Evolutionary conservation across 1,139 yeast genomes (phyloP).

Genomic region (Kodamaea plutei): DNA sequence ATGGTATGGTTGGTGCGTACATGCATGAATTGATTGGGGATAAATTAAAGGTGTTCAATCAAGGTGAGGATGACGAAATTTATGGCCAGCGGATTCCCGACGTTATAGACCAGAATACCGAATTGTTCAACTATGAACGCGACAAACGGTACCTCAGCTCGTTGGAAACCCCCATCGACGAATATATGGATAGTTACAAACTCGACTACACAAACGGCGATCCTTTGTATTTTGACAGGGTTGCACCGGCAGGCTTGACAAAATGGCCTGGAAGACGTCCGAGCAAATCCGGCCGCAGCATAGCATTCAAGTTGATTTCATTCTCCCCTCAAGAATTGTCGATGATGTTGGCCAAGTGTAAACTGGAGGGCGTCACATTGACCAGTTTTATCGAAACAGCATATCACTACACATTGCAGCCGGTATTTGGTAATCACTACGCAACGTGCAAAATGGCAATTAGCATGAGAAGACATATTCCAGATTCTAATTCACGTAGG

Average conservation of each 20-base stretch:
- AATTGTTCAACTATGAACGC: slow-evolving; percentile 4
- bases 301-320: slow-evolving; percentile 31
- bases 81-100: too few relatives aligned
- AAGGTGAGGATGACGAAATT: neutral
- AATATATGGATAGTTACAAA: slow-evolving; percentile 13
- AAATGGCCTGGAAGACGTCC: slow-evolving; percentile 35
- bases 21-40: slow-evolving; percentile 26
- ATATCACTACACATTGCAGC: slow-evolving; percentile 26
- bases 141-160: slow-evolving; percentile 4
- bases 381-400: slow-evolving; percentile 32
- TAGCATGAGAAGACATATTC: slow-evolving; percentile 30
- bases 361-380: slow-evolving; percentile 27
- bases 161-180: slow-evolving; percentile 19
- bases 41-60: slow-evolving; percentile 1
- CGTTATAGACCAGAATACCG: slow-evolving; percentile 2
- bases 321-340: slow-evolving; percentile 24
- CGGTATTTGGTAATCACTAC: slow-evolving; percentile 21
- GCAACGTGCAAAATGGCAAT: slow-evolving; percentile 30
- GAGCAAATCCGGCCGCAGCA: slow-evolving; percentile 16
- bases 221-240: slow-evolving; percentile 2
- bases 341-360: slow-evolving; percentile 27
- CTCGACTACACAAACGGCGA: slow-evolving; percentile 19
- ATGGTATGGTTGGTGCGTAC: slow-evolving; percentile 36
- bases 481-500: slow-evolving; percentile 17
- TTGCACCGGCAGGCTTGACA: slow-evolving; percentile 22